These are phyloP conservation scores for Verticillium zaregamsianum DNA, from an alignment of 2,329 filamentous ascomycete genomes.

Conservation along the genomic window DNA sequence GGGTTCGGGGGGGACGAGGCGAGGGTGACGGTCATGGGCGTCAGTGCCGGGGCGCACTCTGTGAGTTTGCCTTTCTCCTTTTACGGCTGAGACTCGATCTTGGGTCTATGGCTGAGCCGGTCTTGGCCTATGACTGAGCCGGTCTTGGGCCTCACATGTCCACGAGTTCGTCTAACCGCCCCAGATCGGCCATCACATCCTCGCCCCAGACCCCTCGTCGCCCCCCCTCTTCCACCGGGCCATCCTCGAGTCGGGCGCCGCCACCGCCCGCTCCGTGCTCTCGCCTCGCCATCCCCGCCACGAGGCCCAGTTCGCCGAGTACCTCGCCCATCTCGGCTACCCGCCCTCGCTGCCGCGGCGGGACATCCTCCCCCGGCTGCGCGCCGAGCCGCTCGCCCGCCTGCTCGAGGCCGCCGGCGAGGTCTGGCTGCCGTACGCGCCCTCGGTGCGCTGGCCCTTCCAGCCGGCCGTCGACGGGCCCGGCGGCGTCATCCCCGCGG, in stretches of 20 bases:
- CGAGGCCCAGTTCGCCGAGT: conserved; percentile 50
- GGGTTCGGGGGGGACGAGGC: conserved; percentile 56
- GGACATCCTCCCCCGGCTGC: conserved; percentile 47
- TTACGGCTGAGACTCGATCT: too few relatives aligned
- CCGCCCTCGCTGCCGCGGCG: conserved; percentile 34
- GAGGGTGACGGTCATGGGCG: conserved; percentile 58
- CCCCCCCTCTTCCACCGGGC: conserved; percentile 47
- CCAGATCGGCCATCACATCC: conserved; percentile 65
- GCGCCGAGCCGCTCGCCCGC: conserved; percentile 31
- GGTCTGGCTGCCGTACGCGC: conserved; percentile 40
- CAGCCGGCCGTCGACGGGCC: conserved; percentile 63
- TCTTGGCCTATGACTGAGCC: too few relatives aligned
- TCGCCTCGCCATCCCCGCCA: conserved; percentile 52
- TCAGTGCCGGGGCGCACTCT: conserved; percentile 60
- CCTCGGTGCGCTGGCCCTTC: conserved; percentile 56
- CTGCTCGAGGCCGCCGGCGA: conserved; percentile 35
- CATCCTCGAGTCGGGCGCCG: conserved; percentile 53
- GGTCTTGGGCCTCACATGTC: conserved; percentile 5
- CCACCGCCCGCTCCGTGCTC: conserved; percentile 52
- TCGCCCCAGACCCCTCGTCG: conserved; percentile 36
- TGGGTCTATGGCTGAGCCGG: too few relatives aligned
- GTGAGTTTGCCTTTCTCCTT: conserved; percentile 24
- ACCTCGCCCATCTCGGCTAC: conserved; percentile 48
- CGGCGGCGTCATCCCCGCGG: conserved; percentile 48
- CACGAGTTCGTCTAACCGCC: conserved; percentile 9